Percentiles rank a stretch among this genome's conserved stretches.
Conservation (phyloP, 208 protist genomes). For the Trypanosomatidae sp. region DNA sequence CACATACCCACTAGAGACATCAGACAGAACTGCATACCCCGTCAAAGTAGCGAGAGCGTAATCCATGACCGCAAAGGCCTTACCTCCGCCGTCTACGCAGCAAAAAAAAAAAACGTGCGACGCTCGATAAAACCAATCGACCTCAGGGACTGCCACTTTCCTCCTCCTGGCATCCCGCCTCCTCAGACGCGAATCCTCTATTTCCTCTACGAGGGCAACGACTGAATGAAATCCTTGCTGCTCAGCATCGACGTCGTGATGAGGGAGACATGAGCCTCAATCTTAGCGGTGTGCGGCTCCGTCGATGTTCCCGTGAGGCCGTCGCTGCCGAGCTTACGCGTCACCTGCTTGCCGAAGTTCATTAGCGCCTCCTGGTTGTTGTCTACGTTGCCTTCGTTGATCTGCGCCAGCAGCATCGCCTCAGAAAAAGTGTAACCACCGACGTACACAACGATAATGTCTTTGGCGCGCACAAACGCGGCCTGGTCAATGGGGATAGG, state of each 20-base stretch:
- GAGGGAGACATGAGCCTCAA: conserved; percentile 73
- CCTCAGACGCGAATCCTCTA: background rate
- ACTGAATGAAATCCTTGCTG: conserved; percentile 76
- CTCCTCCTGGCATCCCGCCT: background rate
- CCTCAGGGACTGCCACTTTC: background rate
- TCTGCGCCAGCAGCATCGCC: conserved; percentile 69
- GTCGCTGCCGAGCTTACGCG: conserved; percentile 40
- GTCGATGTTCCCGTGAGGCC: conserved; percentile 23
- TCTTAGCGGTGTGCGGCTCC: conserved; percentile 81
- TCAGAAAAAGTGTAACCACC: conserved; percentile 86
- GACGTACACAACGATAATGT: conserved; percentile 83
- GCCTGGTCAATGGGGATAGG: conserved; percentile 54
- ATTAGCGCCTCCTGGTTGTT: conserved; percentile 83
- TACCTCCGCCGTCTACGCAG: background rate
- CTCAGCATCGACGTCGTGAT: conserved; percentile 81
- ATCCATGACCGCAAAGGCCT: background rate
- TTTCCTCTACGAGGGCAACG: conserved; percentile 29
- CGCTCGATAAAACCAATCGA: background rate
- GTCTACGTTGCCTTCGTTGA: conserved; percentile 74
- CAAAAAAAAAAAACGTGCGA: background rate
- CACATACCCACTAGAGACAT: background rate
- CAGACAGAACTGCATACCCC: background rate
- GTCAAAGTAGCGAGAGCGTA: background rate
- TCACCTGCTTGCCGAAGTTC: conserved; percentile 74
- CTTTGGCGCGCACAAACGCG: conserved; percentile 64